Base-by-base conservation (phyloP, 2,329 filamentous ascomycete genomes). In the Aspergillus sp. region DNA sequence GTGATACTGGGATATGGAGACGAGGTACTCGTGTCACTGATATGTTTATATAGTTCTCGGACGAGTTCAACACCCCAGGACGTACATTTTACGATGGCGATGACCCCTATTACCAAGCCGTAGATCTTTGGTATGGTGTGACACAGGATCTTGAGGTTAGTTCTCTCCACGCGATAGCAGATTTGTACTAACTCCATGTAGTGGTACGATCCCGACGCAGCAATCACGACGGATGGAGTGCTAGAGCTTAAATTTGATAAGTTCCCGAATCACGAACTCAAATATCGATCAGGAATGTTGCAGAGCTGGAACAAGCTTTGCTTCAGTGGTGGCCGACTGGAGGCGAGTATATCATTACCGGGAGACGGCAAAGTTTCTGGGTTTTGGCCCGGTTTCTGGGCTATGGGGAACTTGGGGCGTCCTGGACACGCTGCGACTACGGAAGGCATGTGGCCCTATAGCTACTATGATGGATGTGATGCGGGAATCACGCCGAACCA, bases 301-400 rank as follows among this genome's bases (percentile, higher is more conserved):
- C 87, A 90, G 66, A 88, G 85, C 11, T 90, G 87, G 87, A 90
- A 90, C 70, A 84, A 89, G 68, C 70, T 90, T 55, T 89, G 88
- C 72, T 90, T 90, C 76, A 89, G 88, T 60, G 86, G 87, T 33
- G 88, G 88, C 3, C 82, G 87, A 48, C 68, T 90, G 14, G 88
- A 90, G 74, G 86, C 86, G 19, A 88, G 85, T 66, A 85, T 90
- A 52, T 90, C 87, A 4, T 77, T 90, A 6, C 88, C 88, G 14
- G 88, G 87, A 15, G 75, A 79, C 47, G 88, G 87, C 46, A 85
- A 89, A 62, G 82, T 85, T 14, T 80, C 84, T 55, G 88, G 88
- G 57, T 88, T 90, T 73, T 90, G 88, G 88, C 88, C 88, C 43
- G 88, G 88, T 72, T 88, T 90, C 72, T 90, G 88, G 88, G 80